Conservation (phyloP, 108 stramenopile genomes). For the Pseudonitzschia pungens region DNA sequence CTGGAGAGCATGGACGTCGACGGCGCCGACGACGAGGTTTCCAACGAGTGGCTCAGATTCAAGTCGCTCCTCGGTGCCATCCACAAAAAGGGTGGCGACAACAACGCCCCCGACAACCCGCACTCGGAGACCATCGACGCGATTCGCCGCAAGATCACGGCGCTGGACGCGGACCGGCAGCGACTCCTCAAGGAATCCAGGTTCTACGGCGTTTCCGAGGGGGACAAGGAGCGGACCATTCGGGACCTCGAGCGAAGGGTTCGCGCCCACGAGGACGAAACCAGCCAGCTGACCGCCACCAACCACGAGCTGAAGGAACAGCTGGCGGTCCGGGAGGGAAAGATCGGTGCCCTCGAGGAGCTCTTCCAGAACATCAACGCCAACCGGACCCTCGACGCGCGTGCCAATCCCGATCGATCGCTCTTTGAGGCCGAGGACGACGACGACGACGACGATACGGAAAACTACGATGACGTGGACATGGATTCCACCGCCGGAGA, state of each 20-base stretch:
- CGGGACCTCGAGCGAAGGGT: neutral
- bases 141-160: slow-evolving; percentile 5
- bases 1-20: neutral
- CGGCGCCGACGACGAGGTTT: neutral
- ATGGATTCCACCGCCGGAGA: neutral
- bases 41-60: neutral
- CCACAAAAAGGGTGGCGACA: neutral
- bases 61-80: slow-evolving; percentile 2
- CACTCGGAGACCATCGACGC: neutral
- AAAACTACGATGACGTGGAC: neutral
- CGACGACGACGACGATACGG: neutral
- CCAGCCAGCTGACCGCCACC: neutral
- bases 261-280: neutral
- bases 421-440: neutral
- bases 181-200: neutral
- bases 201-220: neutral
- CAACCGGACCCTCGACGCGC: neutral
- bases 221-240: neutral
- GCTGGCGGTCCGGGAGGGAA: slow-evolving; percentile 9
- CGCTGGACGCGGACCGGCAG: slow-evolving; percentile 10
- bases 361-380: slow-evolving; percentile 18
- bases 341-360: slow-evolving; percentile 15
- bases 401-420: neutral
- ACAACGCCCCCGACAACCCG: neutral
- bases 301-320: neutral